Conservation (phyloP, 2,329 filamentous ascomycete genomes). For the Dactylellina sp. region DNA sequence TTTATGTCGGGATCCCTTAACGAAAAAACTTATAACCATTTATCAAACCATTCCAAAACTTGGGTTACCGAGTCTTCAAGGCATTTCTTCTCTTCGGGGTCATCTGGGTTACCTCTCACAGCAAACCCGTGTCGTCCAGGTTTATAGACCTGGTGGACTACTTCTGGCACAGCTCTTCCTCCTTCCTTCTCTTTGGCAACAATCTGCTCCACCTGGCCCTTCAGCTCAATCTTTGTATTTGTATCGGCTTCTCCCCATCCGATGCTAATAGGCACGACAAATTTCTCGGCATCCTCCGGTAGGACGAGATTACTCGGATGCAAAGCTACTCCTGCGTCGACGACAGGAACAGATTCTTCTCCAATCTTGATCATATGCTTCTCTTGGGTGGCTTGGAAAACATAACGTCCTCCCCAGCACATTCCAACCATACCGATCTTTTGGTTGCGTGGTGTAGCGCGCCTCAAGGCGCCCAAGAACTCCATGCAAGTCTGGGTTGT, state of each 20-base stretch:
- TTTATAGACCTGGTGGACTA: conserved; percentile 62
- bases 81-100: conserved; percentile 62
- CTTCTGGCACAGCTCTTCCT: conserved; percentile 61
- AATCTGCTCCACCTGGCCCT: conserved; percentile 61
- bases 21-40: conserved; percentile 58
- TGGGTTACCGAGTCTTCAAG: conserved; percentile 63
- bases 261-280: conserved; percentile 61
- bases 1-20: too few relatives aligned
- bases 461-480: conserved; percentile 61
- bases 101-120: conserved; percentile 64
- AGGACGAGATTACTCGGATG: conserved; percentile 63
- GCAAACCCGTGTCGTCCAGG: conserved; percentile 63
- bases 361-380: conserved; percentile 63
- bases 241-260: conserved; percentile 62
- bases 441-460: conserved; percentile 60
- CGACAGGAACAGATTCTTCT: conserved; percentile 62
- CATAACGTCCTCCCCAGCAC: conserved; percentile 64
- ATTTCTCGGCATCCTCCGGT: conserved; percentile 62
- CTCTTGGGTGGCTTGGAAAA: conserved; percentile 61
- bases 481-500: conserved; percentile 63
- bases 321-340: conserved; percentile 63
- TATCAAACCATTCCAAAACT: conserved; percentile 63
- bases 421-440: conserved; percentile 64
- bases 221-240: conserved; percentile 61
- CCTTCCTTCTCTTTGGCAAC: conserved; percentile 58